A percentile compares a stretch with the other conserved stretches of the same genome.
Evolutionary conservation across 2,329 filamentous ascomycete species (phyloP).

Genomic region (Aspergillus proliferans): DNA sequence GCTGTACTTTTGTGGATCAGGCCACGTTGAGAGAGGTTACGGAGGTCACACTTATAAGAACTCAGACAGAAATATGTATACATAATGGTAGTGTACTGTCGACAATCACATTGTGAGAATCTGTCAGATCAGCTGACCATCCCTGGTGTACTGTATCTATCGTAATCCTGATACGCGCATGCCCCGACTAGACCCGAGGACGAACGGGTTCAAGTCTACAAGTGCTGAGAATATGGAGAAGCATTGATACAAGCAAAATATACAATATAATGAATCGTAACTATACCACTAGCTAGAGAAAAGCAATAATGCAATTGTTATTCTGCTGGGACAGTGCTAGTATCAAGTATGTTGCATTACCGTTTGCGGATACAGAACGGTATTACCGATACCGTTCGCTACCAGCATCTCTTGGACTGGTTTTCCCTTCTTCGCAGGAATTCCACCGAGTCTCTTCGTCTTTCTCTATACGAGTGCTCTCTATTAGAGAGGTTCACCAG

Average conservation of each 20-base stretch:
- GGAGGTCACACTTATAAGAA: too few relatives aligned
- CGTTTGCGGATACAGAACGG: slow-evolving; percentile 11
- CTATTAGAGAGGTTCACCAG: background rate
- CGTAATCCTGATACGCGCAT: background rate
- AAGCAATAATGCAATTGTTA: background rate
- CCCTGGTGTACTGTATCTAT: background rate
- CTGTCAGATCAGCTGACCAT: too few relatives aligned
- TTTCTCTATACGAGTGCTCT: background rate
- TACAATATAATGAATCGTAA: background rate
- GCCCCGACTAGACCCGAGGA: background rate
- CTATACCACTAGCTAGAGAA: background rate
- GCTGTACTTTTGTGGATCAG: too few relatives aligned
- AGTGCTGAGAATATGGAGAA: too few relatives aligned
- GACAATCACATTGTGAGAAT: too few relatives aligned
- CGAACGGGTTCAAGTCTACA: background rate
- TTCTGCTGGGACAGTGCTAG: background rate
- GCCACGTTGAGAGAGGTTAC: too few relatives aligned
- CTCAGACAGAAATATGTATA: too few relatives aligned
- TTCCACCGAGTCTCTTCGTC: background rate
- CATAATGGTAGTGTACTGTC: too few relatives aligned
- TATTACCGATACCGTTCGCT: slow-evolving; percentile 11
- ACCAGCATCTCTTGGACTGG: background rate
- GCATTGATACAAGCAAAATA: too few relatives aligned
- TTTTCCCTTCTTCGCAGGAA: background rate
- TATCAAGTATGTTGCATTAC: slow-evolving; percentile 8